A percentile compares a stretch with the other conserved stretches of the same genome.
phyloP scores from a whole-genome alignment of 75 land plant genomes.

The Isoetes taiwanensis region DNA sequence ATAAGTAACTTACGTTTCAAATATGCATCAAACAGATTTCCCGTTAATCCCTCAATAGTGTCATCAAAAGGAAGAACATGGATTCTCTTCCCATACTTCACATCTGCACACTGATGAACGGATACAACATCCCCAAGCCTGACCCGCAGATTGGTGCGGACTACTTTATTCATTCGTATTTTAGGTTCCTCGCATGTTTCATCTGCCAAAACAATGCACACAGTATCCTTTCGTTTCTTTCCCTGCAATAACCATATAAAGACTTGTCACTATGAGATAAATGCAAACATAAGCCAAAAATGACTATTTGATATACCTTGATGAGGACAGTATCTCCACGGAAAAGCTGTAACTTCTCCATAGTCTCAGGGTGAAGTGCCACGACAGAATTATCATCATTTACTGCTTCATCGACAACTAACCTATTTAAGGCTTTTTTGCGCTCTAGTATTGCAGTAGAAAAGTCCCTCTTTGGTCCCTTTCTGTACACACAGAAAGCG shows the following conservation, averaged over 20 bases:
- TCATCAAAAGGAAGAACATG: slow-evolving; percentile 78
- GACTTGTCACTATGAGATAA: background rate
- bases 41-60: slow-evolving; percentile 63
- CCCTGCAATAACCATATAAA: slow-evolving; percentile 28
- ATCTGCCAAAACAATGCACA: slow-evolving; percentile 75
- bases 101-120: slow-evolving; percentile 74
- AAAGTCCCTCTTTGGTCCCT: slow-evolving; percentile 30
- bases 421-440: slow-evolving; percentile 40
- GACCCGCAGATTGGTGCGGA: slow-evolving; percentile 58
- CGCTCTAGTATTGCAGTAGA: slow-evolving; percentile 41
- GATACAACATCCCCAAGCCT: slow-evolving; percentile 80
- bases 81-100: slow-evolving; percentile 64
- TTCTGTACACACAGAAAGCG: slow-evolving; percentile 20
- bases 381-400: slow-evolving; percentile 52
- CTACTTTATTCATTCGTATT: slow-evolving; percentile 83
- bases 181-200: slow-evolving; percentile 79
- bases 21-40: slow-evolving; percentile 65
- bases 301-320: slow-evolving; percentile 16
- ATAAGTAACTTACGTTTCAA: slow-evolving; percentile 40
- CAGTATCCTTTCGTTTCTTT: slow-evolving; percentile 71
- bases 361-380: slow-evolving; percentile 30
- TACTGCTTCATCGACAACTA: slow-evolving; percentile 43
- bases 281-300: background rate
- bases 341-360: slow-evolving; percentile 48
- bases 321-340: slow-evolving; percentile 37